Conservation (phyloP, 140 eudicot genomes). For the Bidens hawaiensis region DNA sequence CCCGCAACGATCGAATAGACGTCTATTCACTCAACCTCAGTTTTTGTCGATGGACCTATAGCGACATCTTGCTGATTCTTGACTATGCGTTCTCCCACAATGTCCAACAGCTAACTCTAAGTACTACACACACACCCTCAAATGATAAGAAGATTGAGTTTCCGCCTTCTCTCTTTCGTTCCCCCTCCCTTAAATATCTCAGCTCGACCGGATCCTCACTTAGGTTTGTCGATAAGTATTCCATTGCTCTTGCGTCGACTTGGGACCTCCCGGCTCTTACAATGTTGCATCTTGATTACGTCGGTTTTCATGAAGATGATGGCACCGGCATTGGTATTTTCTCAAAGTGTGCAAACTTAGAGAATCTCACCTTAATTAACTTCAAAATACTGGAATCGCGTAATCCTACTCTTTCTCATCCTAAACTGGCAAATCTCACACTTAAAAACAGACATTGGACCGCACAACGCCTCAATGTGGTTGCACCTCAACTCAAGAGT, state of each 20-base stretch:
- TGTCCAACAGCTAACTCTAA: no score
- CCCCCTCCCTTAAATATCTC: constrained; percentile 7
- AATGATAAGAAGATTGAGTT: background rate
- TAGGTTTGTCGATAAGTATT: background rate
- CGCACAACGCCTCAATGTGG: background rate
- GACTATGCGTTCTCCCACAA: background rate
- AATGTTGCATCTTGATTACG: background rate
- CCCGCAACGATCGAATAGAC: background rate
- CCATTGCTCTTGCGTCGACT: background rate
- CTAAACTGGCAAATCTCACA: background rate
- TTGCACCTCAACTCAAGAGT: constrained; percentile 23
- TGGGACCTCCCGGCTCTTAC: constrained; percentile 13
- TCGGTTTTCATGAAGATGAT: background rate
- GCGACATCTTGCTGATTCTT: background rate
- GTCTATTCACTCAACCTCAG: background rate
- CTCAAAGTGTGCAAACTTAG: background rate
- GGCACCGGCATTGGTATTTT: background rate
- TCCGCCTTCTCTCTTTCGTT: background rate
- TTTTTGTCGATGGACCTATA: background rate
- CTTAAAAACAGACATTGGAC: background rate
- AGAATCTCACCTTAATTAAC: constrained; percentile 8
- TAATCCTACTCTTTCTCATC: background rate
- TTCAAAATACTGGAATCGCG: background rate
- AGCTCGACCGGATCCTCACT: background rate
- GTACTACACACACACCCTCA: no score